Percentiles rank a stretch among this genome's conserved stretches.
Evolutionary conservation across 768 basidiomycete species (phyloP).

Genomic region (Leucocoprinus sp.): DNA sequence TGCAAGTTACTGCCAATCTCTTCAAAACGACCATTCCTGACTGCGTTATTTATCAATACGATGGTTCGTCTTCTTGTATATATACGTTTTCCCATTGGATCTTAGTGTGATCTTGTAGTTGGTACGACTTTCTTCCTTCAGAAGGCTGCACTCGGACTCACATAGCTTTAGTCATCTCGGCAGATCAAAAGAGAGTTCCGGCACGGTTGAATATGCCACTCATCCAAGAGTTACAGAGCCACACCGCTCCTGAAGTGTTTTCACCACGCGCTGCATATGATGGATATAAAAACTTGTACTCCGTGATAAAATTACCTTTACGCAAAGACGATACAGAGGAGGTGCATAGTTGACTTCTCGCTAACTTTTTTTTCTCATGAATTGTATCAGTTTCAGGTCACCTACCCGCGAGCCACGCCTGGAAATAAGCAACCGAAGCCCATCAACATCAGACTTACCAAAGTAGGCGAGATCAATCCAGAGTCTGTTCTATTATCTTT

Average conservation of each 20-base stretch:
- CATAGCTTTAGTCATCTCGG: conserved; percentile 16
- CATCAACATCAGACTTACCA: conserved; percentile 57
- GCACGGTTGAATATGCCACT: conserved; percentile 52
- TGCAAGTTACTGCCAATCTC: conserved; percentile 32
- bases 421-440: conserved; percentile 48
- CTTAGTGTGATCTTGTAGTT: conserved; percentile 16
- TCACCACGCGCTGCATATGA: conserved; percentile 65
- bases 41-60: conserved; percentile 61
- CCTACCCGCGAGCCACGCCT: conserved; percentile 29
- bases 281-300: conserved; percentile 68
- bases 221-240: conserved; percentile 49
- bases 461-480: conserved; percentile 37
- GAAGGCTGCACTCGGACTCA: not conserved
- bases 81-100: not conserved
- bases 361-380: not conserved
- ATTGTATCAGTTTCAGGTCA: conserved; percentile 51
- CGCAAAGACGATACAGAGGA: conserved; percentile 42
- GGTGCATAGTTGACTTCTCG: conserved; percentile 25
- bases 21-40: conserved; percentile 45
- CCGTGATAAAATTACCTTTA: conserved; percentile 48
- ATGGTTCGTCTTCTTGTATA: conserved; percentile 25
- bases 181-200: conserved; percentile 19
- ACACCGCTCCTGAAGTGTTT: conserved; percentile 51
- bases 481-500: conserved; percentile 17
- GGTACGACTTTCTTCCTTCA: conserved; percentile 15